Base-by-base conservation (phyloP, 2,329 filamentous ascomycete genomes). In the Colletotrichum graminicola region DNA sequence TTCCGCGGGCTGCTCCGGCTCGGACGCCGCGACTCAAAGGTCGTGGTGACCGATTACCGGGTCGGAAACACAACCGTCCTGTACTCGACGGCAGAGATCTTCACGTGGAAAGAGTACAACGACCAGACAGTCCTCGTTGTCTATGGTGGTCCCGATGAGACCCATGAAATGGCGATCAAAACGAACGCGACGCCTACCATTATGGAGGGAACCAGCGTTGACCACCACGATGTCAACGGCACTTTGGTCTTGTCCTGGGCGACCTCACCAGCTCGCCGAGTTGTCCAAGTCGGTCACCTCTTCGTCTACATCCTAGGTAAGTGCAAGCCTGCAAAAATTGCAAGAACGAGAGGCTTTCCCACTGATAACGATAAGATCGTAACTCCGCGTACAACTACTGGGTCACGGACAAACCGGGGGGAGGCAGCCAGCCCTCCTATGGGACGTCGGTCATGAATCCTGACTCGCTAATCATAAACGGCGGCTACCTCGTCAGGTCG, bases 31-130 rank as follows among this genome's bases (percentile, higher is more conserved):
- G 91, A 93, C 76, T 91, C 90, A 0, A 93, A 89, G 79, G 86
- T 92, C 52, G 89, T 91, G 75, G 87, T 93, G 5, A 89, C 87
- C 0, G 90, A 93, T 74, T 93, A 93, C 71, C 83, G 87, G 16
- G 80, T 93, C 57, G 90, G 89, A 0, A 85, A 86, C n/a, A 80
- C 83, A 6, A 87, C 83, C 1, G 76, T 94, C 21, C 78, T 92
- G 0, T 94, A 93, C 79, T 92, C 89, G 0, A 91, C 91, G 2
- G 90, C 90, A 0, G 91, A 94, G 75, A 87, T 93, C 32, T 89
- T 91, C 73, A 92, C 90, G 0, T 92, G 90, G 88, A 91, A 93
- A 78, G 85, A 87, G 62, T 90, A 91, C 71, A 84, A 83, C 0
- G 81, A 86, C 49, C 87, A 86, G 77, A 90, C 88, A 18, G 86